Evolutionary conservation across 495 filamentous ascomycete species (phyloP), one percentile per base, ranked within the genome.

Genomic region (Friedmanniomyces endolithicus): DNA sequence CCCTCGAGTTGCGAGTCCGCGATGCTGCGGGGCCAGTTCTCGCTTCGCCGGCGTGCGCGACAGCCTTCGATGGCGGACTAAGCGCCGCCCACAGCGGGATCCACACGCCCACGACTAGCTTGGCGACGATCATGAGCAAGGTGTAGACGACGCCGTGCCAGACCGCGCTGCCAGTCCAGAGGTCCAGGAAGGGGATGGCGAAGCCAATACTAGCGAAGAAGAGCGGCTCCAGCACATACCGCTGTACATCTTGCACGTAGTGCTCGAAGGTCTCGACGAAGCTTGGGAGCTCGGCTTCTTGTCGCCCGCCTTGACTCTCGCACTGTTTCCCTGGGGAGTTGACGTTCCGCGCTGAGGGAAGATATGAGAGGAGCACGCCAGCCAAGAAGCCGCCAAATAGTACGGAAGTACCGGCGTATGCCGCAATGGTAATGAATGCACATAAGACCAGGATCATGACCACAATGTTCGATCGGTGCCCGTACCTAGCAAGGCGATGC

Each of bases 311-410:
- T 43, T 53, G 35, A 31, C 27, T 31, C 27, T 53, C 35, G 20
- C 37, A 3, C 12, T 41, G 6, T n/a, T 2, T 3, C 37, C 12
- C 37, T 14, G 16, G 45, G 1, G 50, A 34, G 11, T 20, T 37
- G n/a, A 44, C 54, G 19, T 48, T 29, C n/a, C 25, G 16, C 19
- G 39, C 52, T 20, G 27, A 14, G 19, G 50, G 50, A 2, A 57
- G 47, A 33, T 56, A 56, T 35, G 50, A 79, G 16, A 80, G 64
- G 1, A 73, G 65, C 1, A 77, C 74, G 12, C 83, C 83, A 11
- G 83, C 80, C 24, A 85, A 70, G 59, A 84, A 87, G 3, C 83
- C 76, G 16, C 83, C 82, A 60, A 87, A 83, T 2, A 87, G 68
- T 52, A 75, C 75, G 6, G 83, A 87, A 0, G 83, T 80, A 0